Base-by-base conservation (phyloP, 495 filamentous ascomycete species). In the Xylaria intraflava region DNA sequence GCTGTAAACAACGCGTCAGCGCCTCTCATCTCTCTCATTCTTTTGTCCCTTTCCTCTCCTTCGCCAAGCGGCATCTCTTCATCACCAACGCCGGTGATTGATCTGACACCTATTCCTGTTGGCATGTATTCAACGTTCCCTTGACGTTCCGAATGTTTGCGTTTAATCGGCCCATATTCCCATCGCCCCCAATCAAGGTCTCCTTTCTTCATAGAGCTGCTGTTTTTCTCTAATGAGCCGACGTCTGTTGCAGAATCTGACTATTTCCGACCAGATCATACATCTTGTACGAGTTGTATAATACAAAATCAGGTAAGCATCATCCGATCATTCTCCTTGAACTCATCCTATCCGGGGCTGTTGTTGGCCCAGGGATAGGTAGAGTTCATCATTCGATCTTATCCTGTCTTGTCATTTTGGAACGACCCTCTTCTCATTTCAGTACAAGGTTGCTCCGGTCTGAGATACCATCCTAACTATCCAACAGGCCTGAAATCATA, bases 291-390 rank as follows among this genome's bases (percentile, higher is more conserved):
- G 7, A 27, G 5, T 17, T 36, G 29, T n/a, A 17, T n/a, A 41
- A 9, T 29, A 51, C 49, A 43, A 44, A 44, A 7, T 20, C 12
- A 9, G 35, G 49, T 51, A 51, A 35, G 49, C 44, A 17, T 49
- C 20, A 1, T 24, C 30, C n/a, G 33, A 14, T 36, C 23, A 1
- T 9, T 36, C 27, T 29, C 27, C 27, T n/a, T n/a, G n/a, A n/a
- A n/a, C n/a, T n/a, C n/a, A 23, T 27, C n/a, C 16, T 27, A 17
- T 16, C 16, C 22, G 7, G 4, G 1, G 4, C 14, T 3, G 6
- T 9, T 45, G 3, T 7, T 12, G 24, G 6, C 19, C 6, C 11
- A 19, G 19, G 14, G 6, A 10, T 33, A n/a, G 10, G 27, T 23
- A 3, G 27, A 14, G 16, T 30, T 30, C 3, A 27, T 6, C 23